Evolutionary conservation across 148 eudicot species (phyloP).

Genomic region (Agrostemma githago): DNA sequence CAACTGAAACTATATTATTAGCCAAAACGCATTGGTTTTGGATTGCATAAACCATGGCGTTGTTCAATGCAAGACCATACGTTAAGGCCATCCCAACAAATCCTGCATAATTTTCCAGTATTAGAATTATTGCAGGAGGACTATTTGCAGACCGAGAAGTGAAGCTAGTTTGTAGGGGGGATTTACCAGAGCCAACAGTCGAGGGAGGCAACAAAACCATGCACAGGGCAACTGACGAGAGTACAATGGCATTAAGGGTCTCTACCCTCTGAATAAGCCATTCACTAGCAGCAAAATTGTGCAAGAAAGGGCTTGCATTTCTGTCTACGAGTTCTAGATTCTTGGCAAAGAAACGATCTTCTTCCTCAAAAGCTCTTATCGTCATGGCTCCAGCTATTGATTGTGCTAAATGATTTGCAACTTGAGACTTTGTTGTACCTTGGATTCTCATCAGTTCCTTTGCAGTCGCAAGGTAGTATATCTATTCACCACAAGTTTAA

Average conservation of each 20-base stretch:
- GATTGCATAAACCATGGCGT: slow-evolving; percentile 58
- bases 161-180: background rate
- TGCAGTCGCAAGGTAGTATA: slow-evolving; percentile 68
- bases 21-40: slow-evolving; percentile 71
- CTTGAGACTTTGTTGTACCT: slow-evolving; percentile 80
- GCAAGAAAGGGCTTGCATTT: slow-evolving; percentile 75
- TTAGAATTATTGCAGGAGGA: background rate
- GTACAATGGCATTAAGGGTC: slow-evolving; percentile 68
- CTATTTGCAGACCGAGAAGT: background rate
- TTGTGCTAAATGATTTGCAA: slow-evolving; percentile 35
- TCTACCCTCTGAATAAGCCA: slow-evolving; percentile 89
- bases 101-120: slow-evolving; percentile 40
- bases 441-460: slow-evolving; percentile 82
- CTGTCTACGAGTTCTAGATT: slow-evolving; percentile 66
- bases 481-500: slow-evolving; percentile 34
- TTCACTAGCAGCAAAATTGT: slow-evolving; percentile 77
- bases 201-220: slow-evolving; percentile 87
- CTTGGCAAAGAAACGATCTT: slow-evolving; percentile 71
- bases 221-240: slow-evolving; percentile 73
- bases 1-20: slow-evolving; percentile 77
- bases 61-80: slow-evolving; percentile 77
- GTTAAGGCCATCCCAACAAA: slow-evolving; percentile 92
- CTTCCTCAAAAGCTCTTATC: slow-evolving; percentile 79
- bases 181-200: slow-evolving; percentile 70
- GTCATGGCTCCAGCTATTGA: slow-evolving; percentile 75